Conservation (phyloP, 192 early-diverging fungal genomes). For the Mortierella claussenii region DNA sequence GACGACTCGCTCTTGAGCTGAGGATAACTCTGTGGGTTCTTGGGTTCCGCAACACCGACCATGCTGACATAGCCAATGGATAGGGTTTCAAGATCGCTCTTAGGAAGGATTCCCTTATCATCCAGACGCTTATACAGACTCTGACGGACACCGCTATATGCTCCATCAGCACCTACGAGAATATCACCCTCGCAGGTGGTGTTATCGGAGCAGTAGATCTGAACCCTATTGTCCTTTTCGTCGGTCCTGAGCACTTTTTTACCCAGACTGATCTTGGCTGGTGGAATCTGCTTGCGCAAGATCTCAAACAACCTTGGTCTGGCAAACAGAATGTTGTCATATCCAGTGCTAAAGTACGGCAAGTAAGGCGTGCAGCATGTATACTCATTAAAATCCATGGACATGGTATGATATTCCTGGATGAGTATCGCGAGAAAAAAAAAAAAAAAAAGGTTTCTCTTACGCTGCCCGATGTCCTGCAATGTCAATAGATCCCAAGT, state of each 20-base stretch:
- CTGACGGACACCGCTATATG: conserved; percentile 27
- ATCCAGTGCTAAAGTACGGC: neutral
- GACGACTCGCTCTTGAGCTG: conserved; percentile 1
- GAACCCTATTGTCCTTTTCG: conserved; percentile 7
- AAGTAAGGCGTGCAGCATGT: no score
- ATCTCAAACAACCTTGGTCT: neutral
- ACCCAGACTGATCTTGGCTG: neutral
- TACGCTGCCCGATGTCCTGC: no score
- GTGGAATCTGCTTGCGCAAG: neutral
- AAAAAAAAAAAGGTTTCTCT: no score
- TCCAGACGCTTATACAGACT: conserved; percentile 11
- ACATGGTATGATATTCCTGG: no score
- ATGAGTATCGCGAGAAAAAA: no score
- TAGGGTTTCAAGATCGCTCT: conserved; percentile 6
- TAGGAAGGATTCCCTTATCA: conserved; percentile 1
- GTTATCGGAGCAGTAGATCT: conserved; percentile 12
- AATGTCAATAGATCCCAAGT: no score
- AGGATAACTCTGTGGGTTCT: conserved; percentile 24
- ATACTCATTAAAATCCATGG: no score
- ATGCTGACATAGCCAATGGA: conserved; percentile 2
- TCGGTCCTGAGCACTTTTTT: conserved; percentile 4
- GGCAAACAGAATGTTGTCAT: neutral
- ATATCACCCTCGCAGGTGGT: conserved; percentile 15
- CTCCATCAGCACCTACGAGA: conserved; percentile 30
- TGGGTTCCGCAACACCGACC: conserved; percentile 16